Conservation (phyloP, 1,139 yeast species). For the Geotrichum fermentans region DNA sequence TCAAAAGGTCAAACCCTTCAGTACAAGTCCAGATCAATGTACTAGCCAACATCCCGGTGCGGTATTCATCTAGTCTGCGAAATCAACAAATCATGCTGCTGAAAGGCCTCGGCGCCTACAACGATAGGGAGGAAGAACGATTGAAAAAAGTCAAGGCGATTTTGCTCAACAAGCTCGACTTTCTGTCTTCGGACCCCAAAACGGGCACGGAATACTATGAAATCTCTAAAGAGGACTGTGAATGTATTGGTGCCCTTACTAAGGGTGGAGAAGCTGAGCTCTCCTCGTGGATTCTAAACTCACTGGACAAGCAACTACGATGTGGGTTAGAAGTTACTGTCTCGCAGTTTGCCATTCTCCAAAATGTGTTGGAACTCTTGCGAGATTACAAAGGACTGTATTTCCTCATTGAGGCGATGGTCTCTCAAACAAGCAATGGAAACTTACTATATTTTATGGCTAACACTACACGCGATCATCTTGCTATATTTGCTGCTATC, state of each 20-base stretch:
- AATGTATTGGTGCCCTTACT: constrained; percentile 12
- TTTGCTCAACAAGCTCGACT: constrained; percentile 12
- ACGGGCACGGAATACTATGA: constrained; percentile 15
- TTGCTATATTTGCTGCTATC: constrained; percentile 27
- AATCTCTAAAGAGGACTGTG: constrained; percentile 16
- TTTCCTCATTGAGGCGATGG: constrained; percentile 24
- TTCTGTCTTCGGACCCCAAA: constrained; percentile 18
- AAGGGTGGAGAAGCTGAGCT: constrained; percentile 24
- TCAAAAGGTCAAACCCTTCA: constrained; percentile 25
- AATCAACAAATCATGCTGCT: constrained; percentile 29
- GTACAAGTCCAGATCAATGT: constrained; percentile 46
- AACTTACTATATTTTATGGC: constrained; percentile 29
- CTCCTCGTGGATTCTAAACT: constrained; percentile 23
- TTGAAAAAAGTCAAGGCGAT: constrained; percentile 13
- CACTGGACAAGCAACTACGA: constrained; percentile 16
- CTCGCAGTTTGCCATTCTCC: constrained; percentile 28
- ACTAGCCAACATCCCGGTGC: constrained; percentile 50
- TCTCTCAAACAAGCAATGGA: constrained; percentile 23
- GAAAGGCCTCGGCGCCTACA: constrained; percentile 19
- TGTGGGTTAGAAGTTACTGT: constrained; percentile 17
- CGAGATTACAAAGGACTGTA: constrained; percentile 28
- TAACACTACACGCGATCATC: constrained; percentile 25
- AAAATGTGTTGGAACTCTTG: constrained; percentile 24
- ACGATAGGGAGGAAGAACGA: constrained; percentile 5
- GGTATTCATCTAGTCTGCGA: constrained; percentile 22